Conservation (phyloP, 176 grass and related monocot genomes). For the Ananas comosus region DNA sequence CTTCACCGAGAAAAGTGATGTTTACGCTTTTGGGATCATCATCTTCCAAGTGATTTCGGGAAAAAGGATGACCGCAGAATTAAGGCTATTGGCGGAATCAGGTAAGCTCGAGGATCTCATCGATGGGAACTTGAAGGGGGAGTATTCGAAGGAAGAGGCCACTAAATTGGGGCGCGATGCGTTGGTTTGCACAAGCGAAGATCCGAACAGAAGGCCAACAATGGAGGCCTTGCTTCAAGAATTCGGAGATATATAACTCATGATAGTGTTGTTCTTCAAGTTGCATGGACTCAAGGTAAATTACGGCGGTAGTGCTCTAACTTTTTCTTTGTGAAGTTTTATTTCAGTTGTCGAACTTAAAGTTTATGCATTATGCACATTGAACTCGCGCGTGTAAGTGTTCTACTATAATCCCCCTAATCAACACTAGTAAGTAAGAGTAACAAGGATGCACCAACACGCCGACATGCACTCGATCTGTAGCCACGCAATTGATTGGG, state of each 20-base stretch:
- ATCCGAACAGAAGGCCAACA: conserved; percentile 50
- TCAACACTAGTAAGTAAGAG: too few relatives aligned
- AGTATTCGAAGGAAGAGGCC: conserved; percentile 36
- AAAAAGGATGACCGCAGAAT: conserved; percentile 36
- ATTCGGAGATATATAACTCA: conserved; percentile 23
- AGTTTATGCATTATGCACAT: too few relatives aligned
- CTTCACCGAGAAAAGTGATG: conserved; percentile 82
- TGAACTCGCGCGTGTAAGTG: too few relatives aligned
- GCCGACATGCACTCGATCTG: too few relatives aligned
- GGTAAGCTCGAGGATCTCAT: conserved; percentile 45
- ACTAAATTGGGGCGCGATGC: conserved; percentile 46
- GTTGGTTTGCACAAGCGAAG: conserved; percentile 44
- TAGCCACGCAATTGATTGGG: too few relatives aligned
- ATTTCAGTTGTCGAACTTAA: too few relatives aligned
- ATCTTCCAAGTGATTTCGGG: conserved; percentile 69
- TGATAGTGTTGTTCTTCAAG: conserved; percentile 20
- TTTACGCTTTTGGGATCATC: conserved; percentile 79
- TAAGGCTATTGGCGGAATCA: conserved; percentile 7
- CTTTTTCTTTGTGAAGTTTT: not conserved
- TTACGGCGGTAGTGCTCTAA: conserved; percentile 3
- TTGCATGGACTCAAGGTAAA: not conserved
- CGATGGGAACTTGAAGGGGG: conserved; percentile 60
- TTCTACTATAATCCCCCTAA: too few relatives aligned
- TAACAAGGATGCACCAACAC: too few relatives aligned
- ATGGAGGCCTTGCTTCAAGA: conserved; percentile 56